Conservation (phyloP, 73 alveolate species). For the Breviolum minutum region DNA sequence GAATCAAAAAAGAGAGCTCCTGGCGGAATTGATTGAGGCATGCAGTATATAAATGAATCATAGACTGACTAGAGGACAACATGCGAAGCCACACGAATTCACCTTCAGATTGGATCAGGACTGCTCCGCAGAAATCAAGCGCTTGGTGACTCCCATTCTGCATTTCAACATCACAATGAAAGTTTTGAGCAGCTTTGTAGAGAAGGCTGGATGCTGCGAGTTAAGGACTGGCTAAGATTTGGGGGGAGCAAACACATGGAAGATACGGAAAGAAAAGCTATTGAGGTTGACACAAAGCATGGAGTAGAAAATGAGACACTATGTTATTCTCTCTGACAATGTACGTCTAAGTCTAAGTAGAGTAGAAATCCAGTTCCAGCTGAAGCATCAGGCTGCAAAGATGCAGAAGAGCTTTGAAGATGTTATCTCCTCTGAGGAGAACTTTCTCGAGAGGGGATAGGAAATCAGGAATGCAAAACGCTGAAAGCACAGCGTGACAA, state of each 20-base stretch:
- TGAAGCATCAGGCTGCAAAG: not conserved
- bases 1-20: conserved; percentile 54
- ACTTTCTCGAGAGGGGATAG: not conserved
- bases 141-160: conserved; percentile 81
- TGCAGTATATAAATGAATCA: too few relatives aligned
- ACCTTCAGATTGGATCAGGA: not conserved
- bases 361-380: not conserved
- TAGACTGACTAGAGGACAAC: too few relatives aligned
- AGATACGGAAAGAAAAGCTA: not conserved
- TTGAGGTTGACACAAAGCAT: not conserved
- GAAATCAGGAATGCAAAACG: not conserved
- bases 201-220: conserved; percentile 40
- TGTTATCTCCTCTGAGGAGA: conserved; percentile 37
- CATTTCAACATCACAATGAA: conserved; percentile 76
- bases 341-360: not conserved
- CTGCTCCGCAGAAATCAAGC: conserved; percentile 65
- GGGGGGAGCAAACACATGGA: too few relatives aligned
- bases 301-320: not conserved
- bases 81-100: too few relatives aligned
- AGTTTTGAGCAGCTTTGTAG: conserved; percentile 30
- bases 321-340: not conserved
- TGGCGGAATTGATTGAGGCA: conserved; percentile 60
- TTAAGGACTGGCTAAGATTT: too few relatives aligned
- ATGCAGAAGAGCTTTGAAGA: conserved; percentile 38
- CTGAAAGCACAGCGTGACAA: too few relatives aligned